Percentiles rank a stretch among this genome's conserved stretches.
Conservation (phyloP, 2,329 filamentous ascomycete genomes). For the Mariannaea sp. region DNA sequence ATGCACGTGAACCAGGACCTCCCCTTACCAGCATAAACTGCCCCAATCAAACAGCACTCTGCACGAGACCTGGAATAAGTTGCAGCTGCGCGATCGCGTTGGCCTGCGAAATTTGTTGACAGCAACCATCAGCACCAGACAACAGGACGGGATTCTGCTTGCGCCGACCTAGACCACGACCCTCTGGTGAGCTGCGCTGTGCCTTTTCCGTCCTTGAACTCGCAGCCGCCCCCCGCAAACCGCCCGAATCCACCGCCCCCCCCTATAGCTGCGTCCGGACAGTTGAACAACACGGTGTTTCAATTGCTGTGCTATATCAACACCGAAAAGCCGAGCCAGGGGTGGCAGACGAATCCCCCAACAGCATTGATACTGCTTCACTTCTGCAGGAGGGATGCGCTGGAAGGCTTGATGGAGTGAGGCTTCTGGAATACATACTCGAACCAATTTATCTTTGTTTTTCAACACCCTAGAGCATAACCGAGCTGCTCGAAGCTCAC, state of each 20-base stretch:
- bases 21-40: conserved; percentile 35
- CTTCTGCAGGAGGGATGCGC: conserved; percentile 33
- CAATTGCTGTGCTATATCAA: conserved; percentile 35
- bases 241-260: conserved; percentile 5
- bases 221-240: conserved; percentile 11
- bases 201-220: conserved; percentile 1
- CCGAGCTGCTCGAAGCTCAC: conserved; percentile 19
- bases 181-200: conserved; percentile 13
- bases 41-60: conserved; percentile 33
- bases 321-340: conserved; percentile 23
- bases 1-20: conserved; percentile 36
- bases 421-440: conserved; percentile 24
- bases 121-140: conserved; percentile 34
- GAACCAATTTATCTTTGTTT: conserved; percentile 12
- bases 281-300: conserved; percentile 29
- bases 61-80: conserved; percentile 31
- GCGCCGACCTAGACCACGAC: conserved; percentile 21
- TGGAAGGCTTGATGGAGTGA: conserved; percentile 30
- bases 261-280: conserved; percentile 6
- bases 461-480: conserved; percentile 8
- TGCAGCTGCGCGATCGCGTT: conserved; percentile 32
- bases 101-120: conserved; percentile 39
- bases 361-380: conserved; percentile 16
- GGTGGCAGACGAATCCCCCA: conserved; percentile 21
- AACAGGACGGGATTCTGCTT: conserved; percentile 17